Evolutionary conservation across 2,329 filamentous ascomycete genomes (phyloP), one percentile per base, ranked within the genome.

Genomic region (Boeremia exigua): DNA sequence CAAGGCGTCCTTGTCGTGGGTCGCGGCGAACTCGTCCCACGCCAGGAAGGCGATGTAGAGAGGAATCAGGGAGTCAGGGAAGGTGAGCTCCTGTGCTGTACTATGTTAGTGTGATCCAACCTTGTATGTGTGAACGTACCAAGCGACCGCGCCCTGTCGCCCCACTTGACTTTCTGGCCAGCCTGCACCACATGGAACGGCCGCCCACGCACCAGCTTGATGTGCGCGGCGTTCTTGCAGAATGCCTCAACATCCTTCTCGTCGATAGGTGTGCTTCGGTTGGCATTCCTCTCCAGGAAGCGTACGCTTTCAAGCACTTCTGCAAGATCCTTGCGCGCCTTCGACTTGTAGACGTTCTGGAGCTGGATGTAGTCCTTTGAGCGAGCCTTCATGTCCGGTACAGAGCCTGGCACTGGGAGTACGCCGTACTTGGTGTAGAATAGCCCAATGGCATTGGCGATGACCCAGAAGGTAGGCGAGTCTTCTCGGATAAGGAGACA

Each of bases 351-450:
- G 56, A 98, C 86, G 66, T 90, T 94, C 73, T 98, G 95, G 11
- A 99, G 83, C 67, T 88, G 83, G 63, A 99, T 89, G 78, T 99
- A 99, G 59, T 96, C 89, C 52, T 83, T 86, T 3, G 93, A 96
- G 71, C 94, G 86, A 2, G 95, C 92, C 79, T 99, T 99, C 95
- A 99, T 99, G 74, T 99, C 95, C 1, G 96, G 95, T 1, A 99
- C 81, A 3, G 89, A 87, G 11, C 95, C 96, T 0, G 93, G 89
- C 0, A 99, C 81, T 14, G 95, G 95, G 5, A 99, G 82, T 27
- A 88, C 83, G 7, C 82, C 79, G 71, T 97, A 86, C 50, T 86
- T 86, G 9, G 84, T 75, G 74, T 94, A 88, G 75, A 99, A 99
- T 17, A 83, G 71, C 57, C 87, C 87, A 51, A 98, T 82, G 0